phyloP scores from a whole-genome alignment of 1,284 basidiomycete genomes.

The Inonotus hispidus region DNA sequence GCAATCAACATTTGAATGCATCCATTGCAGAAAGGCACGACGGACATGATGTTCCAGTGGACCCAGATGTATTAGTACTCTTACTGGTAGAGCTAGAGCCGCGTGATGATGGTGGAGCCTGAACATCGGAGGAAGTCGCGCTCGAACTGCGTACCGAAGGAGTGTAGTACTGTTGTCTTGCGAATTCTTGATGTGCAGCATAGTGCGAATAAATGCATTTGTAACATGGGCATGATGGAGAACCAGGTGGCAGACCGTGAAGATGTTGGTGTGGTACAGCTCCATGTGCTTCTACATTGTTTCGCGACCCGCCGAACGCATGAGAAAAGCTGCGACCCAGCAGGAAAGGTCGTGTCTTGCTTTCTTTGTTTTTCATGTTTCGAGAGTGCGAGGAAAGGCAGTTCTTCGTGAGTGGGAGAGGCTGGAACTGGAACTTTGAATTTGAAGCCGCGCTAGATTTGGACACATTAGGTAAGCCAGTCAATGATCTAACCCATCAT shows the following conservation, averaged over 20 bases:
- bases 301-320: background rate
- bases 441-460: background rate
- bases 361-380: slow-evolving; percentile 5
- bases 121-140: slow-evolving; percentile 11
- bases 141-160: slow-evolving; percentile 10
- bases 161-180: background rate
- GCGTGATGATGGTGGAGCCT: background rate
- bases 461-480: too few species aligned
- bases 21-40: background rate
- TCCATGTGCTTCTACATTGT: background rate
- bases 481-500: background rate
- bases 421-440: background rate
- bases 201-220: background rate
- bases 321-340: slow-evolving; percentile 1
- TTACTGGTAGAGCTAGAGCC: background rate
- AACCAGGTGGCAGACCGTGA: background rate
- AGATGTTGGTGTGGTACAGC: background rate
- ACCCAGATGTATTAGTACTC: background rate
- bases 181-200: background rate
- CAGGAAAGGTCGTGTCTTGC: background rate
- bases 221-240: background rate
- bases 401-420: background rate
- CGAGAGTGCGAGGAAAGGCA: background rate
- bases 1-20: background rate
- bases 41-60: slow-evolving; percentile 5